Conservation (phyloP, 805 yeast genomes). For the Lipomyces chichibuensis region DNA sequence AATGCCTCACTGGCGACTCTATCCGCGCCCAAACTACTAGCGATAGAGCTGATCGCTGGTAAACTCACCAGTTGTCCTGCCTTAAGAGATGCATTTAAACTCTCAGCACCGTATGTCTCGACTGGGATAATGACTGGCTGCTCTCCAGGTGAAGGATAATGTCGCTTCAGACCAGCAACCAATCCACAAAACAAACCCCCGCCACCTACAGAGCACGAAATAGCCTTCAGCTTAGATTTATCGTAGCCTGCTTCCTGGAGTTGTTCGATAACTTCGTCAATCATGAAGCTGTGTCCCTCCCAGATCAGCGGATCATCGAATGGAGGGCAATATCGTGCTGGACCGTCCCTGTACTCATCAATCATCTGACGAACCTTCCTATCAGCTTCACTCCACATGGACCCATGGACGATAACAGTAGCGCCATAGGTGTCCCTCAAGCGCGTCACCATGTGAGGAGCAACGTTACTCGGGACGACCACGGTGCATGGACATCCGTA, state of each 20-base stretch:
- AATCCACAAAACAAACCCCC: conserved; percentile 93
- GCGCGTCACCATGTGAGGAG: conserved; percentile 51
- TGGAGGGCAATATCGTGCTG: conserved; percentile 87
- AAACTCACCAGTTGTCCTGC: conserved; percentile 52
- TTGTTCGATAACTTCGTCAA: conserved; percentile 84
- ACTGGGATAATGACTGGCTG: conserved; percentile 50
- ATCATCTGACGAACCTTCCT: conserved; percentile 74
- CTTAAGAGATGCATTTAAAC: conserved; percentile 56
- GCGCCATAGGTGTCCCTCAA: conserved; percentile 55
- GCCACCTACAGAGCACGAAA: conserved; percentile 93
- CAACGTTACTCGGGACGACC: conserved; percentile 59
- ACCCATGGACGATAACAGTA: conserved; percentile 61
- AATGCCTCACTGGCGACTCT: conserved; percentile 57
- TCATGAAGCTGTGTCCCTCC: conserved; percentile 94
- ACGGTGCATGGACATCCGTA: conserved; percentile 61
- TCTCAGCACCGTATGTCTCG: conserved; percentile 67
- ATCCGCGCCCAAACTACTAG: conserved; percentile 66
- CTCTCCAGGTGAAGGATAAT: conserved; percentile 40
- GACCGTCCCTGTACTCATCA: conserved; percentile 68
- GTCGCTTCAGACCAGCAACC: conserved; percentile 75
- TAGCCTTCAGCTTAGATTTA: conserved; percentile 63
- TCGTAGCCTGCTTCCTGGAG: conserved; percentile 53
- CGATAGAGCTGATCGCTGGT: conserved; percentile 54
- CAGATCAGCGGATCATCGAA: conserved; percentile 90
- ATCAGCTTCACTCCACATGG: conserved; percentile 79